Percentiles rank a stretch among this genome's conserved stretches.
Conservation (phyloP, 306 rosid species). For the Malus sylvestris region DNA sequence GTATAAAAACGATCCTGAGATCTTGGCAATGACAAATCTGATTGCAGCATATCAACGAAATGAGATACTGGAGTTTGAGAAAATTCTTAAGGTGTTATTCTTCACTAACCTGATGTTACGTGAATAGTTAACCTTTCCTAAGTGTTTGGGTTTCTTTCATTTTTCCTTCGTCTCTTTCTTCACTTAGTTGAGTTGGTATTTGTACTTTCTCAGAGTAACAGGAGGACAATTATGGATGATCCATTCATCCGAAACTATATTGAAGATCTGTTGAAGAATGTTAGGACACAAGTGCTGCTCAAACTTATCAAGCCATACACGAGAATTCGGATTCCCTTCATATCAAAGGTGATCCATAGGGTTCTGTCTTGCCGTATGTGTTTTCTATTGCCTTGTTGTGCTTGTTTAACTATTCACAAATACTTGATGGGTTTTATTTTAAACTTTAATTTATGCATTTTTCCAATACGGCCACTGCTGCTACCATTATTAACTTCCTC, state of each 20-base stretch:
- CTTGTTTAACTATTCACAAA: not conserved
- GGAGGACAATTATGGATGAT: slow-evolving; percentile 96
- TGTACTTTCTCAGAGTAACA: slow-evolving; percentile 42
- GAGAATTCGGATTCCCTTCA: slow-evolving; percentile 91
- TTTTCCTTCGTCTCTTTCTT: not conserved
- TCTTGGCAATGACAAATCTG: slow-evolving; percentile 96
- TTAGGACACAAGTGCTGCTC: slow-evolving; percentile 93
- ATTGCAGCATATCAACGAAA: slow-evolving; percentile 95
- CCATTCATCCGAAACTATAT: slow-evolving; percentile 91
- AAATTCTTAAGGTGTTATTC: slow-evolving; percentile 69
- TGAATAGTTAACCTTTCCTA: not conserved
- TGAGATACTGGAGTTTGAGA: slow-evolving; percentile 95
- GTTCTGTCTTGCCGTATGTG: not conserved
- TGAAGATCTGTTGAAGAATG: slow-evolving; percentile 93
- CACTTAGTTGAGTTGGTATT: not conserved
- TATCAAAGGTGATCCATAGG: slow-evolving; percentile 59
- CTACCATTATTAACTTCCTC: not conserved
- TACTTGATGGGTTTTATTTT: not conserved
- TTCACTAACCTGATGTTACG: slow-evolving; percentile 1
- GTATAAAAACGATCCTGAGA: slow-evolving; percentile 96
- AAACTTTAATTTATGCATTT: not conserved
- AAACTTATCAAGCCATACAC: slow-evolving; percentile 97
- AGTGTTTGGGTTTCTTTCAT: not conserved
- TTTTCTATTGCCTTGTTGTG: not conserved
- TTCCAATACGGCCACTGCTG: not conserved